Evolutionary conservation across 257 asterid species (phyloP), one percentile per base, ranked within the genome.

Genomic region (Rauvolfia tetraphylla): DNA sequence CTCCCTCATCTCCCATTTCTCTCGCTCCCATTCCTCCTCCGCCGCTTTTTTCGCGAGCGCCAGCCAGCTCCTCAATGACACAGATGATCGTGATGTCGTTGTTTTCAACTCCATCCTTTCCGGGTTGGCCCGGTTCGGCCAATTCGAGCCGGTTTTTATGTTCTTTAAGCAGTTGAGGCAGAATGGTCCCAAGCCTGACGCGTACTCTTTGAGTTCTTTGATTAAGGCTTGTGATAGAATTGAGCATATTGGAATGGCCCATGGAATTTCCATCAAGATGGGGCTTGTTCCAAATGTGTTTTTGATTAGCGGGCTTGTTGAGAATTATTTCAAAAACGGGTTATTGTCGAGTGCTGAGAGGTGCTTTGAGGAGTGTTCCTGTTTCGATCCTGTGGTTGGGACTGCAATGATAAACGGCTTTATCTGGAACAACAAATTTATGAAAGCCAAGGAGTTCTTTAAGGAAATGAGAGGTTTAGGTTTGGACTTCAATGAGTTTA

Each of bases 361-460:
- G 62, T 77, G 70, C 33, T 77, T 56, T 77, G 38, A 34, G 76
- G 75, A 68, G 12, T 44, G 63, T 71, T 57, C 38, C 10, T 42
- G 71, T 70, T 69, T 57, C 76, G 80, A 75, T 75, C 36, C 73
- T 33, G 79, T 65, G 39, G 79, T 75, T n/a, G 65, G 79, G 75
- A 77, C 69, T 77, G 53, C 80, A 39, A 69, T 77, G 80, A 69
- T 77, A 38, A 77, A 77, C 57, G 80, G 71, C 5, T 77, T 57
- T 57, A 56, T 77, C 18, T 10, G 71, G 62, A 77, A 46, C 20
- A 22, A 46, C 4, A 46, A 42, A 42, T n/a, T 69, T 22, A 71
- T 41, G 48, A 65, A 48, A 54, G 79, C 73, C n/a, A 75, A 48
- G 53, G 73, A 72, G 49, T 51, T 39, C 4, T 72, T 78, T 36